Conservation (phyloP, 2,329 filamentous ascomycete genomes). For the Emmonsia crescens region DNA sequence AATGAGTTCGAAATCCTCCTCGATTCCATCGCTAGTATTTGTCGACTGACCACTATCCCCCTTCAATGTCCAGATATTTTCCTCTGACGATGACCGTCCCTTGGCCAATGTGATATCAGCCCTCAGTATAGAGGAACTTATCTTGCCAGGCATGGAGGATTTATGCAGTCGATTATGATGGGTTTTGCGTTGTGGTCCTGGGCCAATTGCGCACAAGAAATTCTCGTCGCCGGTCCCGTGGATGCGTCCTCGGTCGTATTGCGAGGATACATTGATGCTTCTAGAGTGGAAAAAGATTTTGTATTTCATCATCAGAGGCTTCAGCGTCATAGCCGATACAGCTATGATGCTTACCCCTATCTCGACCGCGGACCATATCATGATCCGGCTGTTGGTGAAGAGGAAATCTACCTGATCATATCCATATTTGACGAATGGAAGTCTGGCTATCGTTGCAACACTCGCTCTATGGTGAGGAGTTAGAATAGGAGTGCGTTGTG, state of each 20-base stretch:
- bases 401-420: background rate
- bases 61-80: background rate
- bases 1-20: background rate
- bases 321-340: background rate
- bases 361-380: background rate
- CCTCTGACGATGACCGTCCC: background rate
- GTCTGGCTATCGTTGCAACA: background rate
- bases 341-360: slow-evolving; percentile 1
- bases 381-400: background rate
- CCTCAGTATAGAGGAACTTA: background rate
- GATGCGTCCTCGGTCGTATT: background rate
- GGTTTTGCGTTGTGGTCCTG: background rate
- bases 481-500: no score
- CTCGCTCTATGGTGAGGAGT: background rate
- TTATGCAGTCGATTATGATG: background rate
- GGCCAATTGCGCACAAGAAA: background rate
- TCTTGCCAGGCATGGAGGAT: background rate
- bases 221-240: background rate
- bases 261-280: background rate
- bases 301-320: background rate
- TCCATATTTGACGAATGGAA: background rate
- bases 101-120: background rate
- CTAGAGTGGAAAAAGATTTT: background rate
- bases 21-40: background rate
- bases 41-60: background rate